Percentiles rank a stretch among this genome's conserved stretches.
Conservation (phyloP, 345 rosid species). For the Eucalyptus decipiens region DNA sequence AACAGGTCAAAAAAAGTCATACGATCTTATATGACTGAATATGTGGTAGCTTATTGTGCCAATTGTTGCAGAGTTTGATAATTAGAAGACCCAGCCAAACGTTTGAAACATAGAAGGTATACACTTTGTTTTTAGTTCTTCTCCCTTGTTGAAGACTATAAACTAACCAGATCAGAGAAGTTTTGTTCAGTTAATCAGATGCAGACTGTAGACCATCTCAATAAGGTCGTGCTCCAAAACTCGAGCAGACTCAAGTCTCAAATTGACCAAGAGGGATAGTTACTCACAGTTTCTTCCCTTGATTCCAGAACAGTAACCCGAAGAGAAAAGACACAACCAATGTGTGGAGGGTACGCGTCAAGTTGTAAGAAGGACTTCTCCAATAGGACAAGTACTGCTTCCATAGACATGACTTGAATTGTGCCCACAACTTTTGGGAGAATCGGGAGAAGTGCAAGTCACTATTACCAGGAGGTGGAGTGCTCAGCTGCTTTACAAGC, state of each 20-base stretch:
- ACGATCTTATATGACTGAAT: background rate
- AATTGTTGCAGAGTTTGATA: background rate
- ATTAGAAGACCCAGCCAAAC: background rate
- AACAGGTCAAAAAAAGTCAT: background rate
- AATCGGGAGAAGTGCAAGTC: conserved; percentile 48
- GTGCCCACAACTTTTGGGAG: conserved; percentile 56
- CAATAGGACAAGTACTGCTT: conserved; percentile 66
- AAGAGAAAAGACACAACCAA: conserved; percentile 26
- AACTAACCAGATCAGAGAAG: background rate
- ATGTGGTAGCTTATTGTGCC: background rate
- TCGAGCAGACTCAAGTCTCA: background rate
- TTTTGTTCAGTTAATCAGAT: background rate
- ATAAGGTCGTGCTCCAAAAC: background rate
- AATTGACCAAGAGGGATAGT: background rate
- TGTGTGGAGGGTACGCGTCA: conserved; percentile 25
- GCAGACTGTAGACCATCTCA: too few species aligned
- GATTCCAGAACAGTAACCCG: conserved; percentile 60
- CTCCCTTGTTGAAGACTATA: background rate
- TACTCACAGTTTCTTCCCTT: conserved; percentile 57
- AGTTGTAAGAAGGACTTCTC: conserved; percentile 78
- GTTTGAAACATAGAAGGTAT: background rate
- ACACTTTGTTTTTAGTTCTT: background rate
- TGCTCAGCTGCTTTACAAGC: conserved; percentile 28
- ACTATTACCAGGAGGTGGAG: conserved; percentile 26
- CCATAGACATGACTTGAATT: conserved; percentile 70